These are phyloP conservation scores for Penicillium chermesinum DNA, from an alignment of 495 filamentous ascomycete genomes.

Conservation along the genomic window DNA sequence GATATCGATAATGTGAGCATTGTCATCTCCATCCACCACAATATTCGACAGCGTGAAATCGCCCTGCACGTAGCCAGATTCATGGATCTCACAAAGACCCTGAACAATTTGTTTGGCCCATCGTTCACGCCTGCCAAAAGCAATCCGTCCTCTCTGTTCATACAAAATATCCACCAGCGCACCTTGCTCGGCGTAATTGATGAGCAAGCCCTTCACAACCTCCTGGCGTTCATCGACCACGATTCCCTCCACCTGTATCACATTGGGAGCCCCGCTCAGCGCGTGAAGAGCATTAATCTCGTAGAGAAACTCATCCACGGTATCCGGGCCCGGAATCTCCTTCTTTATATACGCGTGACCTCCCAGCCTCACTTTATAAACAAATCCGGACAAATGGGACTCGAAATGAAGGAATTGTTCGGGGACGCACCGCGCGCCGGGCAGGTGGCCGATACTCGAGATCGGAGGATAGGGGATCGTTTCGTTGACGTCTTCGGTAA, in stretches of 20 bases:
- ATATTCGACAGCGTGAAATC: slow-evolving; percentile 98
- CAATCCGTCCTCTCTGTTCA: slow-evolving; percentile 57
- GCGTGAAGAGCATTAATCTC: slow-evolving; percentile 91
- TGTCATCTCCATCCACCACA: slow-evolving; percentile 76
- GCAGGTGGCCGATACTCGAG: slow-evolving; percentile 69
- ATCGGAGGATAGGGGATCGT: slow-evolving; percentile 83
- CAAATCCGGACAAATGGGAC: slow-evolving; percentile 91
- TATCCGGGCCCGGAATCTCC: slow-evolving; percentile 95
- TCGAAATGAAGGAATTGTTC: slow-evolving; percentile 80
- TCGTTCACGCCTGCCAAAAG: slow-evolving; percentile 73
- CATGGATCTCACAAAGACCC: slow-evolving; percentile 88
- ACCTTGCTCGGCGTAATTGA: slow-evolving; percentile 82
- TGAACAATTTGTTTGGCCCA: slow-evolving; percentile 93
- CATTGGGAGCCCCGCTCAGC: slow-evolving; percentile 64
- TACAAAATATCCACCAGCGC: slow-evolving; percentile 89
- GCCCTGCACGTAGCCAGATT: slow-evolving; percentile 93
- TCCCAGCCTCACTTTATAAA: slow-evolving; percentile 80
- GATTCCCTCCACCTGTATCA: slow-evolving; percentile 84
- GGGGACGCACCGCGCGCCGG: slow-evolving; percentile 54
- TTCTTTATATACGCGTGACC: slow-evolving; percentile 84
- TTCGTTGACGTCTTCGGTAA: slow-evolving; percentile 96
- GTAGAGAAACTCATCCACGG: slow-evolving; percentile 94
- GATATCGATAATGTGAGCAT: slow-evolving; percentile 98
- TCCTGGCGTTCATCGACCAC: slow-evolving; percentile 76
- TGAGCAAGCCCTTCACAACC: slow-evolving; percentile 82